Evolutionary conservation across 176 grass and related monocot species (phyloP), one percentile per base, ranked within the genome.

Genomic region (Ananas comosus): DNA sequence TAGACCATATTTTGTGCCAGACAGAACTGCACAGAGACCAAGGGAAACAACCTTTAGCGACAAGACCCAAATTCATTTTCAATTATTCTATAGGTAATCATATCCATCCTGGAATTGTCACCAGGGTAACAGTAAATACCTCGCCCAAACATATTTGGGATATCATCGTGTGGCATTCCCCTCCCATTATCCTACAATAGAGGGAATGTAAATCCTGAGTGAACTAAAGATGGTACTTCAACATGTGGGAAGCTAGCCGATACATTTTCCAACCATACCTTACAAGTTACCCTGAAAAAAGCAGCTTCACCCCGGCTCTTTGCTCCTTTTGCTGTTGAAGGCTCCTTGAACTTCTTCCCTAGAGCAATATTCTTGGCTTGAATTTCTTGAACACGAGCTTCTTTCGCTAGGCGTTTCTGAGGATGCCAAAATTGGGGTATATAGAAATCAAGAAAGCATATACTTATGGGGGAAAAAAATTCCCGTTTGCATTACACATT

Each of bases 141-240:
- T 89, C 86, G 83, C 10, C 92, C 92, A 81, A 96, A 88, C 92
- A 96, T 96, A 70, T 96, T 96, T 76, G 92, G 92, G 33, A 96
- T 96, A 80, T 96, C 92, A 85, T 96, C 92, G 85, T 96, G 92
- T 68, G 92, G 83, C 92, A 96, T 96, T 56, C 92, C 92, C 87
- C 74, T 81, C 51, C 92, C 92, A 74, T 96, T 96, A 83, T 96
- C 92, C 92, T 96, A 67, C 7, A 47, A 49, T 33, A 3, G 73
- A 71, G 72, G 56, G 16, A 8, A 64, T 70, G 14, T 66, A 11
- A 64, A 47, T 52, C 16, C 51, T 42, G 3, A 71, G 25, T 64
- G 14, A 21, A 76, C 21, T 74, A 9, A 53, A 80, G 61, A 71
- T 29, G 50, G 9, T 49, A 68, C 73, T 25, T 75, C 69, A 64